Evolutionary conservation across 2,329 filamentous ascomycete species (phyloP).

Genomic region (Triangularia verruculosa): DNA sequence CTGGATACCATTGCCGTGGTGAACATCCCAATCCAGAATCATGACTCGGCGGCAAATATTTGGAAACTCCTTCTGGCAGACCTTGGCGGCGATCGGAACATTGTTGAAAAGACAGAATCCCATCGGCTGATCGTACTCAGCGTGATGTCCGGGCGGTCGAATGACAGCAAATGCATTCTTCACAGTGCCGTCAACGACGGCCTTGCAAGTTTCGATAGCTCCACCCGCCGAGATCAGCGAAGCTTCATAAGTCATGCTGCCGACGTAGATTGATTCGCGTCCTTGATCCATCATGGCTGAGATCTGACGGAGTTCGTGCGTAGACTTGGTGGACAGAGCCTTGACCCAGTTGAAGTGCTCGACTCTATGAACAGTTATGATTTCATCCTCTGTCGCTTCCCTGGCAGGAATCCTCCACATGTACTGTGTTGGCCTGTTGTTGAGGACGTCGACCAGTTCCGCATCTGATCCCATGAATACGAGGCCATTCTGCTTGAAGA

Average conservation of each 20-base stretch:
- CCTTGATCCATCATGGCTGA: constrained; percentile 60
- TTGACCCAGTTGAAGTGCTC: constrained; percentile 78
- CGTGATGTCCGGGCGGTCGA: constrained; percentile 91
- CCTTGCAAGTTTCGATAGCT: constrained; percentile 91
- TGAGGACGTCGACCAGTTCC: constrained; percentile 51
- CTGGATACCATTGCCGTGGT: constrained; percentile 87
- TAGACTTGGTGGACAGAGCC: constrained; percentile 49
- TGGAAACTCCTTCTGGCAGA: constrained; percentile 79
- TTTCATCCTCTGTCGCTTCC: constrained; percentile 74
- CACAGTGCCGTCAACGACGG: constrained; percentile 77
- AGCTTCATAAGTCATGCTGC: constrained; percentile 75
- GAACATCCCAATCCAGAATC: constrained; percentile 87
- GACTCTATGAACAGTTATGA: constrained; percentile 73
- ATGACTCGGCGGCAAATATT: constrained; percentile 82
- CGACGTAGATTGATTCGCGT: constrained; percentile 78
- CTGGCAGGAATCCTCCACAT: constrained; percentile 78
- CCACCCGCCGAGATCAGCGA: constrained; percentile 84
- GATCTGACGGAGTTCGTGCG: constrained; percentile 65
- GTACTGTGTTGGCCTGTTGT: constrained; percentile 54
- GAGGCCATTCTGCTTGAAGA: constrained; percentile 77
- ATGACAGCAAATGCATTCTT: constrained; percentile 97
- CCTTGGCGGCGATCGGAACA: constrained; percentile 85
- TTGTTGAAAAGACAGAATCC: constrained; percentile 99
- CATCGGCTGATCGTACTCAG: constrained; percentile 80
- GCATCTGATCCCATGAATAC: constrained; percentile 61